Base-by-base conservation (phyloP, 192 early-diverging fungal species). In the Phycomyces nitens region DNA sequence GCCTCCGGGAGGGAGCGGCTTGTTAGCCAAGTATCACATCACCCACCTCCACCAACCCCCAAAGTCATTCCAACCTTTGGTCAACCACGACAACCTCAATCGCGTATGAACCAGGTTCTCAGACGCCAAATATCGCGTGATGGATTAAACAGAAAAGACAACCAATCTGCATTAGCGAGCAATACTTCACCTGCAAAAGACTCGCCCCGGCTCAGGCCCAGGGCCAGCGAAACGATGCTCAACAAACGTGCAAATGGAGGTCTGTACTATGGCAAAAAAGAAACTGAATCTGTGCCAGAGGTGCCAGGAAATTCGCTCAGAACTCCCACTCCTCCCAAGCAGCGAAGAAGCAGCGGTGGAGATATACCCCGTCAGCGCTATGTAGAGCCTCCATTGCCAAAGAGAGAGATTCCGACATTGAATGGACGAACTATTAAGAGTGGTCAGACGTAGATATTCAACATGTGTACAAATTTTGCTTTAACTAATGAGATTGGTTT, bases 41-140 rank as follows among this genome's bases (percentile, higher is more conserved):
- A 29, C 1, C 27, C 44, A 44, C 59, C 59, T 51, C 42, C 51
- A 0, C 62, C 20, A 15, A 23, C 38, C 39, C 9, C 39, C 7
- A 7, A 14, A 7, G 14, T 42, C 8, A 42, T 10, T 14, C 41
- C 41, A 42, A 42, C 14, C 8, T 10, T 10, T 14, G 14, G 8
- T 10, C 12, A n/a, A 18, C 3, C 44, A 11, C 44, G 44, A 2
- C 44, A 47, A 3, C 39, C 40, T 55, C 20, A 21, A 6, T 23
- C 51, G 27, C 26, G 53, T 43, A n/a, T 6, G 8, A 42, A 65
- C 49, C n/a, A 52, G 2, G 54, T 57, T 22, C 27, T 55, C 15
- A 29, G 64, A 27, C 23, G 64, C 20, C 51, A 52, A 42, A 29
- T 65, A 10, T 65, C 64, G 14, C 38, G 64, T 15, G 64, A 65